Base-by-base conservation (phyloP, 2,329 filamentous ascomycete genomes). In the Bipolaris bicolor region DNA sequence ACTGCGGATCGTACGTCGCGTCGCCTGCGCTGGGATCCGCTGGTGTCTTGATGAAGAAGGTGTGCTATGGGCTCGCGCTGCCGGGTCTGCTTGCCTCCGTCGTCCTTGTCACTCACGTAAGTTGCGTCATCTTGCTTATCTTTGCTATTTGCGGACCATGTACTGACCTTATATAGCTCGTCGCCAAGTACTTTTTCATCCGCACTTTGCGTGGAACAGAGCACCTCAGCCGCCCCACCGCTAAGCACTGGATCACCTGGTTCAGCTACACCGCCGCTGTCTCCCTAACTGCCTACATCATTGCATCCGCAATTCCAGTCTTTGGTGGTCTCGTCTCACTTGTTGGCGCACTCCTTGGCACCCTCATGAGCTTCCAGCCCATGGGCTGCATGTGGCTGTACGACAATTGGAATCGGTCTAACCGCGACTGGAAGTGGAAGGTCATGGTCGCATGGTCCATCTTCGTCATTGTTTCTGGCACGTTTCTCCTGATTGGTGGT, bases 151-250 rank as follows among this genome's bases (percentile, higher is more conserved):
- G 13, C 15, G 1, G 7, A 50, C 56, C 53, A 47, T 6, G n/a
- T 36, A 13, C 36, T 45, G 3, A 50, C 39, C 7, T 44, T 15
- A 13, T 5, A 40, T 16, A 67, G 58, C 65, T 68, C 29, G 61
- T 67, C 5, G 62, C 68, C 45, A 70, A 70, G 31, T 70, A 68
- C 58, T 61, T 70, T n/a, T 88, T 88, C 41, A 90, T 89, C 22
- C 90, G 90, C 55, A 79, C 90, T 52, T 85, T 91, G 44, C 86
- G 88, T 0, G 88, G 88, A 55, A 87, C 90, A 10, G 11, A 88
- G 88, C 67, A 88, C 87, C 71, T 87, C 81, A 58, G 55, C 7
- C 57, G 61, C 29, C 69, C 69, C 49, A 68, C 68, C 1, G 29
- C 53, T 11, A 66, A 45, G n/a, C 68, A 71, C 37, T 71, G 68